Base-by-base conservation (phyloP, 164 flowering plant species). In the Sextonia rubra region DNA sequence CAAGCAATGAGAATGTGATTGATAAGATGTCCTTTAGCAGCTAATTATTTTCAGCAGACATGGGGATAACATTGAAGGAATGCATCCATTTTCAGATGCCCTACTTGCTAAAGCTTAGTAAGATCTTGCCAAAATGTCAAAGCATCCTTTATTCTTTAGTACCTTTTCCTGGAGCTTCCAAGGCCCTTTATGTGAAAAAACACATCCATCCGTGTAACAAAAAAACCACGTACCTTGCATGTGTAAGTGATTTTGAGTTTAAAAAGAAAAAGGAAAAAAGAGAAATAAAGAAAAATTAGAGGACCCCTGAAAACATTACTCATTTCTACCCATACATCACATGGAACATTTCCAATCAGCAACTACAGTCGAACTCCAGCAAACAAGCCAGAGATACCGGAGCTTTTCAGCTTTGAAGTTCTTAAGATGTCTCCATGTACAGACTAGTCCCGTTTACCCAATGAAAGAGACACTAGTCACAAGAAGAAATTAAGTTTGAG, bases 101-200 rank as follows among this genome's bases (percentile, higher is more conserved):
- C 80, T 62, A 66, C 61, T 70, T 72, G 83, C 83, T 82, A 85
- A 73, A 83, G 74, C 82, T 82, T 52, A 78, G 74, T 73, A 78
- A 81, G 81, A 78, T 80, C 74, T 69, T 69, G 80, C 87, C 89
- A 87, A 89, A 86, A 86, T 76, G 71, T 83, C 79, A 75, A 81
- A 78, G 58, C 78, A 77, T 61, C 78, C 82, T 84, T 79, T 73
- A 55, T 68, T 60, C 71, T 71, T 58, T 30, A 61, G 12, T 68
- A 67, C 64, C 72, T 68, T 72, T 76, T 63, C 80, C 64, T 61
- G 60, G 76, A 74, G 69, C 27, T 72, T 75, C 24, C 62, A 22
- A 52, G 60, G 60, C 62, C 48, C 77, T 66, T 68, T 73, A 47
- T 79, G 66, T 66, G n/a, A 73, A 65, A 64, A 48, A 52, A 58